phyloP scores from a whole-genome alignment of 306 rosid species.

The Lathyrus oleraceus region DNA sequence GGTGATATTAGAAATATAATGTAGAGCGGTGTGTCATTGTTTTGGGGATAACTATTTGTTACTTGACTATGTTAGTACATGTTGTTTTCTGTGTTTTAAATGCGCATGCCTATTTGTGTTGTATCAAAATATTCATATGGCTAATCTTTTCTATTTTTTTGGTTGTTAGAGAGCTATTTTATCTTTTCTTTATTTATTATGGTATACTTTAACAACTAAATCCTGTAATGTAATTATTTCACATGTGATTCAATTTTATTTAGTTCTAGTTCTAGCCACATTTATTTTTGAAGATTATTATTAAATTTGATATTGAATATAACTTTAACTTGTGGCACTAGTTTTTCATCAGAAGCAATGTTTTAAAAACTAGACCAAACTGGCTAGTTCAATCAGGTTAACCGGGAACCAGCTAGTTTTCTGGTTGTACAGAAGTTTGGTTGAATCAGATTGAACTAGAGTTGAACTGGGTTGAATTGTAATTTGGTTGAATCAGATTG shows the following conservation, averaged over 20 bases:
- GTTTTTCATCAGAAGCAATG: neutral
- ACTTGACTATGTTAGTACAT: neutral
- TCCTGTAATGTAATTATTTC: neutral
- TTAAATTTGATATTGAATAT: too few relatives aligned
- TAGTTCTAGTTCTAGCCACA: too few relatives aligned
- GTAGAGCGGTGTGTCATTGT: neutral
- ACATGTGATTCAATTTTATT: slow-evolving; percentile 23
- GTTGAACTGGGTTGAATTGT: too few relatives aligned
- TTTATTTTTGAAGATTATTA: too few relatives aligned
- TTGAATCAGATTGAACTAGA: too few relatives aligned
- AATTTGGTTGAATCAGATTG: too few relatives aligned
- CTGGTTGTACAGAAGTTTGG: too few relatives aligned
- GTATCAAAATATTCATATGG: neutral
- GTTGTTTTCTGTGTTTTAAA: slow-evolving; percentile 17
- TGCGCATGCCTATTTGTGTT: neutral
- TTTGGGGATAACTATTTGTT: slow-evolving; percentile 3
- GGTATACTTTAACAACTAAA: neutral
- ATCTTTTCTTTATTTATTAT: slow-evolving; percentile 4
- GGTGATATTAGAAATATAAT: neutral
- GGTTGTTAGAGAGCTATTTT: neutral
- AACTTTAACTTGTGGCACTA: neutral
- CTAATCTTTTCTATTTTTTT: neutral
- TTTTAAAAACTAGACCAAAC: too few relatives aligned
- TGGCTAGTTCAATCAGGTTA: too few relatives aligned
- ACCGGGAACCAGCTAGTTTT: too few relatives aligned